These are phyloP conservation scores for Pythium sukuiense DNA, from an alignment of 352 stramenopile genomes.

Conservation along the genomic window DNA sequence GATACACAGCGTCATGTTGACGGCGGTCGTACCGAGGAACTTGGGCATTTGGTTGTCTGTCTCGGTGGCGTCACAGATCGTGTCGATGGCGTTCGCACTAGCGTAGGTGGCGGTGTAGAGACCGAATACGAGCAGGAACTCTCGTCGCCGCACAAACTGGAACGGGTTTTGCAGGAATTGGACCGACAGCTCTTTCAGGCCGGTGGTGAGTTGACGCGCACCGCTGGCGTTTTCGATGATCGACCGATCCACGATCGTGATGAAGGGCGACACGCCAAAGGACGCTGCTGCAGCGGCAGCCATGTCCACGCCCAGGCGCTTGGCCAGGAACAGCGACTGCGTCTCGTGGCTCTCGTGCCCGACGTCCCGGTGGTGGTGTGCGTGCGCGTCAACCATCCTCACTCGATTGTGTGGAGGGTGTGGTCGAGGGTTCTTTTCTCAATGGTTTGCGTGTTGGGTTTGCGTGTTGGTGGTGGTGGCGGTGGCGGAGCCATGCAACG, in stretches of 20 bases:
- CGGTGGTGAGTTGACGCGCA: slow-evolving; percentile 53
- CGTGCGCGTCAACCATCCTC: slow-evolving; percentile 20
- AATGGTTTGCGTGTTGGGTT: neutral
- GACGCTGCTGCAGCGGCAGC: slow-evolving; percentile 61
- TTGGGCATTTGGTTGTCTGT: slow-evolving; percentile 85
- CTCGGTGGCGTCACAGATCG: slow-evolving; percentile 75
- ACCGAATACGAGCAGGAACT: slow-evolving; percentile 90
- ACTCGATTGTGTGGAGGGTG: neutral
- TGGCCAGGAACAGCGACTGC: slow-evolving; percentile 32
- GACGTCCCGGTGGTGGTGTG: slow-evolving; percentile 11
- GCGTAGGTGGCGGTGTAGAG: slow-evolving; percentile 91
- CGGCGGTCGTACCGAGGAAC: slow-evolving; percentile 84
- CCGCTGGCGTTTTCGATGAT: slow-evolving; percentile 91
- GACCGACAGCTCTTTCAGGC: slow-evolving; percentile 60
- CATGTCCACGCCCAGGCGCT: slow-evolving; percentile 63
- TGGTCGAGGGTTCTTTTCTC: neutral
- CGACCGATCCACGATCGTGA: slow-evolving; percentile 86
- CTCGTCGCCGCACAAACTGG: slow-evolving; percentile 79
- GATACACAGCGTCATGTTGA: slow-evolving; percentile 92
- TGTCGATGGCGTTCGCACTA: slow-evolving; percentile 85
- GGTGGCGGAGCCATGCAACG: slow-evolving; percentile 2
- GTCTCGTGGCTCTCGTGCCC: slow-evolving; percentile 1
- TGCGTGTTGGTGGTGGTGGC: slow-evolving; percentile 14
- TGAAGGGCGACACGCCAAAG: slow-evolving; percentile 81
- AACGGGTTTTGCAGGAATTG: slow-evolving; percentile 70